These are phyloP conservation scores for Asterochloris erici DNA, from an alignment of 139 green algal genomes.

Conservation along the genomic window DNA sequence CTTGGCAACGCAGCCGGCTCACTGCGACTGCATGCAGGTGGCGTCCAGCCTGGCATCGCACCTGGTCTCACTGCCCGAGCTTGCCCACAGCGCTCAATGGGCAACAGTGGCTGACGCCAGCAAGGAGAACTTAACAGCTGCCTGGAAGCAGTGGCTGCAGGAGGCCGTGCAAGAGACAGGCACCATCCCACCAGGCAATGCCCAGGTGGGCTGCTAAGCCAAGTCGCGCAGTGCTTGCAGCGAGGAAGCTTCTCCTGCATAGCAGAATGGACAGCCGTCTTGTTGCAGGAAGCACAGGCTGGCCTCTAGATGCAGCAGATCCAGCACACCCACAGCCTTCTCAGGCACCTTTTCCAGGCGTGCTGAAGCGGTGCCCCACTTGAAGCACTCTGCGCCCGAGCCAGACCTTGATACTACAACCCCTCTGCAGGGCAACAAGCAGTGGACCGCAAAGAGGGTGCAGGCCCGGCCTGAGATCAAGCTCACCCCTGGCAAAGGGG, in stretches of 20 bases:
- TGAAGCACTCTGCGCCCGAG: too few species aligned
- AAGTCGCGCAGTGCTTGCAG: conserved; percentile 2
- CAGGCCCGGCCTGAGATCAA: conserved; percentile 63
- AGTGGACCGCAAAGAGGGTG: conserved; percentile 53
- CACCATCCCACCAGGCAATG: conserved; percentile 77
- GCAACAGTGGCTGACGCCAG: conserved; percentile 40
- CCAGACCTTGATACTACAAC: too few species aligned
- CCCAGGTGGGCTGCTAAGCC: conserved; percentile 5
- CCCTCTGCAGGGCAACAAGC: conserved; percentile 34
- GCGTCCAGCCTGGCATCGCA: conserved; percentile 66
- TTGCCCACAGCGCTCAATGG: conserved; percentile 52
- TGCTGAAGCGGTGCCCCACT: too few species aligned
- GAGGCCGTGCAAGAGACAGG: conserved; percentile 60
- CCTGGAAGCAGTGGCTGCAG: conserved; percentile 86
- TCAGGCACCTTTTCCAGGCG: too few species aligned
- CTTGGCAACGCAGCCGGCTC: background rate
- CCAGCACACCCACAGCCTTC: too few species aligned
- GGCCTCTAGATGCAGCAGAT: too few species aligned
- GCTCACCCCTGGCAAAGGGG: conserved; percentile 76
- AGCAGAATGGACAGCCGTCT: too few species aligned
- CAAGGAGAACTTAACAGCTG: conserved; percentile 65
- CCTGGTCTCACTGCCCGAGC: conserved; percentile 65
- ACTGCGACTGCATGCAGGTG: conserved; percentile 38
- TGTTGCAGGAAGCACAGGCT: too few species aligned
- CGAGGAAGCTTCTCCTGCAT: conserved; percentile 3